Percentiles rank a stretch among this genome's conserved stretches.
These are phyloP conservation scores for Cephalotrichum gorgonifer DNA, from an alignment of 2,329 filamentous ascomycete species.

Conservation along the genomic window DNA sequence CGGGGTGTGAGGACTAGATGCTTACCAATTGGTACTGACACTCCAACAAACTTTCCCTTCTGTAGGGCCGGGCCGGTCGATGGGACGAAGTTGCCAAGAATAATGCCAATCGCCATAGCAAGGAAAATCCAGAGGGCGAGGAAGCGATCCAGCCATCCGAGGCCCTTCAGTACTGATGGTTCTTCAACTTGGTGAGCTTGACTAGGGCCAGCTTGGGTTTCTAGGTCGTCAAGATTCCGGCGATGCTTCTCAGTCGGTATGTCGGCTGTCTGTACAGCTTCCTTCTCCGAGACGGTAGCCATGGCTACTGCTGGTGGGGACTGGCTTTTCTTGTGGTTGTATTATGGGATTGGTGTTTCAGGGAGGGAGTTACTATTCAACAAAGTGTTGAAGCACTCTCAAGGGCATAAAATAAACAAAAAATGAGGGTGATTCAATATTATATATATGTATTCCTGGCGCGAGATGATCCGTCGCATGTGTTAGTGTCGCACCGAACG, in stretches of 20 bases:
- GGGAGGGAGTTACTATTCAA: no score
- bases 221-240: background rate
- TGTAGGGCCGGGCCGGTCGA: constrained; percentile 52
- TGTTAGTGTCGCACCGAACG: no score
- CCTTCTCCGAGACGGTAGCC: background rate
- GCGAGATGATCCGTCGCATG: no score
- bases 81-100: constrained; percentile 66
- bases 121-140: constrained; percentile 67
- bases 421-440: no score
- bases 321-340: no score
- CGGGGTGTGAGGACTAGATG: no score
- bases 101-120: constrained; percentile 65
- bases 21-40: constrained; percentile 58
- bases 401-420: no score
- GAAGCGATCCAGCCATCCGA: constrained; percentile 52
- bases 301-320: background rate
- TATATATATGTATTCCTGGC: no score
- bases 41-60: constrained; percentile 59
- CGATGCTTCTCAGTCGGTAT: background rate
- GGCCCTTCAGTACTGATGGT: constrained; percentile 23
- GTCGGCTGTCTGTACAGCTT: background rate
- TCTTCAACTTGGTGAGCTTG: background rate
- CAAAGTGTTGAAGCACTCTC: no score
- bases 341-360: no score
- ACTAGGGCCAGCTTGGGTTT: background rate